Base-by-base conservation (phyloP, 306 rosid species). In the Pyrus bretschneideri region DNA sequence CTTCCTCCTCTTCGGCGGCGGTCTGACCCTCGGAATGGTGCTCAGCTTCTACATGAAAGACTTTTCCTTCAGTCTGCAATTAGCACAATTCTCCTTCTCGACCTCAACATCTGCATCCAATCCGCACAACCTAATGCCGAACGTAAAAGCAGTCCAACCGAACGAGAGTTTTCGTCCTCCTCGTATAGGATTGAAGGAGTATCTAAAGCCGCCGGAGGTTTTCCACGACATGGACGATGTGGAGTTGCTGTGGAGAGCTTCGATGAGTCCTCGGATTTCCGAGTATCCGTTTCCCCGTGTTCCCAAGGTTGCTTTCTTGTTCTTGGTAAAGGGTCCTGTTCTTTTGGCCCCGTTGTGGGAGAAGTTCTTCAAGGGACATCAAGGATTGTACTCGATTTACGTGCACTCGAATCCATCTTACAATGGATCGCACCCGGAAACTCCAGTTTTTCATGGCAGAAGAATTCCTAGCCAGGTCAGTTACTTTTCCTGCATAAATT, bases 221-320 rank as follows among this genome's bases (percentile, higher is more conserved):
- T 25, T 59, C 83, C 96, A 91, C 69, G 92, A 86, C 27, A 91
- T 93, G 98, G 75, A 83, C 9, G 97, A 93, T 1, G 79, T 77
- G 19, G 97, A 93, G 74, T 69, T 91, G 82, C 75, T 91, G 8
- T 93, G 98, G 98, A 91, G 96, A 81, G 98, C 96, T 80, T 93
- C 98, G 14, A 69, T 87, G 92, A 76, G 35, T 62, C 78, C 96
- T 6, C 76, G 69, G 84, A 89, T 89, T 22, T 29, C 55, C 0
- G 67, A 72, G 3, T 91, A 84, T 76, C 98, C 98, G 0, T 91
- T 82, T 74, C 78, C 76, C 30, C 74, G 93, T 52, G 85, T 83
- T 67, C 92, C 92, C 0, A 93, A 91, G 78, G 89, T 93, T 79
- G 97, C 98, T 12, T 93, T 93, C 82, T 42, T 93, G 97, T 93